A percentile compares a stretch with the other conserved stretches of the same genome.
Evolutionary conservation across 2,329 filamentous ascomycete genomes (phyloP).

Genomic region (Fusarium floridanum): DNA sequence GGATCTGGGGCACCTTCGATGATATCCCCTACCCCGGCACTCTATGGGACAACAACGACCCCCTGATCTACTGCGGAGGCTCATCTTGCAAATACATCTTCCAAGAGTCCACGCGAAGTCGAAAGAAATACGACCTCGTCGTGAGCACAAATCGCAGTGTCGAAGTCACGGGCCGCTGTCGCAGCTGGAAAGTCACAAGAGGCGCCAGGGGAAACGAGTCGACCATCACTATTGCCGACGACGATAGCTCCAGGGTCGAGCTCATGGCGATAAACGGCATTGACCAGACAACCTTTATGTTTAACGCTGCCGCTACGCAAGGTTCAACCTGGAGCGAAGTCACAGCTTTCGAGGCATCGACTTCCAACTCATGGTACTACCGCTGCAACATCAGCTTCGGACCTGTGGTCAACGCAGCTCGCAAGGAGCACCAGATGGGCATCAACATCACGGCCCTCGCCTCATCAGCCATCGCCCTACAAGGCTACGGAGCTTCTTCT

Average conservation of each 20-base stretch:
- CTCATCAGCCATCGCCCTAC: constrained; percentile 38
- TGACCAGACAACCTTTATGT: constrained; percentile 41
- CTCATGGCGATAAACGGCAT: constrained; percentile 30
- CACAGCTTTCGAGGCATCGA: constrained; percentile 40
- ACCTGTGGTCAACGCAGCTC: constrained; percentile 29
- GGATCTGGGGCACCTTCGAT: constrained; percentile 31
- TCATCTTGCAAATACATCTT: constrained; percentile 54
- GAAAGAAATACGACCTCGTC: constrained; percentile 21
- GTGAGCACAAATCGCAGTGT: constrained; percentile 37
- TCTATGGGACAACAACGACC: constrained; percentile 48
- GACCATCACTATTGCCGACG: constrained; percentile 28
- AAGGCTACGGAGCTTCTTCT: constrained; percentile 41
- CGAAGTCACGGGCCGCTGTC: constrained; percentile 22
- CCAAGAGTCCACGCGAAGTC: constrained; percentile 46
- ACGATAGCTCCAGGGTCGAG: constrained; percentile 2
- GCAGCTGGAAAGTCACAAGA: constrained; percentile 34
- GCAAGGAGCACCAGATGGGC: constrained; percentile 33
- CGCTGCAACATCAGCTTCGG: constrained; percentile 40
- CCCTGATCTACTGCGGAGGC: constrained; percentile 51
- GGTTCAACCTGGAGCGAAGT: constrained; percentile 36
- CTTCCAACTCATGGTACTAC: constrained; percentile 38
- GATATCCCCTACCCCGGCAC: constrained; percentile 47
- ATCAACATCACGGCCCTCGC: constrained; percentile 35
- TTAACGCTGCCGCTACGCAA: constrained; percentile 21
- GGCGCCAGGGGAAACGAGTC: constrained; percentile 32